phyloP scores from a whole-genome alignment of 305 asterid genomes.

The Solanum chacoense region DNA sequence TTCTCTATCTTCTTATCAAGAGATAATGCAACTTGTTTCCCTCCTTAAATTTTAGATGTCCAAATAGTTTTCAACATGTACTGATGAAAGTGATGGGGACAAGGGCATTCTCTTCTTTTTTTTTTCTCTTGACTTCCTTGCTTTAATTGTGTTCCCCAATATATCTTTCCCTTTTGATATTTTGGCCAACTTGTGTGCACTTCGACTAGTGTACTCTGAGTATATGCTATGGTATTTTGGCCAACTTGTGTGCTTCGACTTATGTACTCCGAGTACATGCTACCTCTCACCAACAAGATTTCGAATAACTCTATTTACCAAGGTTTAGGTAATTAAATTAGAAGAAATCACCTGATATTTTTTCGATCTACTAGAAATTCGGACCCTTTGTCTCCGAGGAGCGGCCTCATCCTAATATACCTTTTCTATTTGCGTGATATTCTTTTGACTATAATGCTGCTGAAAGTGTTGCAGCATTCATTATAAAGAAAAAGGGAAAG shows the following conservation, averaged over 20 bases:
- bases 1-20: constrained; percentile 9
- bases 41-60: not conserved
- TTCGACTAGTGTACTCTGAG: not conserved
- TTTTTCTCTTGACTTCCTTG: not conserved
- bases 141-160: not conserved
- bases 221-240: not conserved
- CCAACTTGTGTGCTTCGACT: not conserved
- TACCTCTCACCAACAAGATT: not conserved
- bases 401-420: too few species aligned
- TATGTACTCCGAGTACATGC: not conserved
- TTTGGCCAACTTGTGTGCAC: too few species aligned
- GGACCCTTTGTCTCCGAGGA: not conserved
- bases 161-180: not conserved
- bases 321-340: not conserved
- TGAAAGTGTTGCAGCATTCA: constrained; percentile 8
- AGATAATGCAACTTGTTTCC: not conserved
- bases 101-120: not conserved
- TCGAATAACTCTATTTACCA: not conserved
- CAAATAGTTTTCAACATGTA: not conserved
- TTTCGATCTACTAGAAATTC: not conserved
- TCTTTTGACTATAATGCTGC: constrained; percentile 9
- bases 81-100: not conserved
- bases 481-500: not conserved
- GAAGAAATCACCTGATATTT: not conserved
- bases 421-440: not conserved